phyloP scores from a whole-genome alignment of 1,284 basidiomycete genomes.

The Rhodotorula sp. region DNA sequence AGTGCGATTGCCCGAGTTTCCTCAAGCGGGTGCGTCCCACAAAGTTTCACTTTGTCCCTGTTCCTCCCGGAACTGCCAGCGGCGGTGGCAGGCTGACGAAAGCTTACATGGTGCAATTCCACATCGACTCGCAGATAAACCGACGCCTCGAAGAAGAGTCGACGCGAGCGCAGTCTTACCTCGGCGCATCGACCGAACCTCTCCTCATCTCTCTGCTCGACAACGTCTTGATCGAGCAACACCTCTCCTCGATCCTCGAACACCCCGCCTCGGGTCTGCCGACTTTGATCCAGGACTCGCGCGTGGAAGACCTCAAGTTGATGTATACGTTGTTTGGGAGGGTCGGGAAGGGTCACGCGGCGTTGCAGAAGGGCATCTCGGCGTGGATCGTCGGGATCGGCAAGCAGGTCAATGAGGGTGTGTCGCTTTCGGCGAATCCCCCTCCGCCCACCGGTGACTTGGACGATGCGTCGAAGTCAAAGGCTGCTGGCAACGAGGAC shows the following conservation, averaged over 20 bases:
- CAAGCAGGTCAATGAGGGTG: conserved; percentile 68
- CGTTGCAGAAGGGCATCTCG: conserved; percentile 69
- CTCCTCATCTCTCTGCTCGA: conserved; percentile 76
- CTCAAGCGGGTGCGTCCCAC: conserved; percentile 63
- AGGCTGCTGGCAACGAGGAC: conserved; percentile 57
- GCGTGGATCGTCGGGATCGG: conserved; percentile 75
- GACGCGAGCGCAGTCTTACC: conserved; percentile 82
- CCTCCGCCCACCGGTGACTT: conserved; percentile 33
- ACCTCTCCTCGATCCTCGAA: conserved; percentile 70
- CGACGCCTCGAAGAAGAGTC: conserved; percentile 79
- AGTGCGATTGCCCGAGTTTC: conserved; percentile 79
- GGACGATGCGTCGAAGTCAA: conserved; percentile 46
- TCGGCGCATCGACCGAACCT: conserved; percentile 70
- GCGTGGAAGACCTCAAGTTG: conserved; percentile 72
- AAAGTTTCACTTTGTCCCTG: background rate
- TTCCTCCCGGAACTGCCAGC: background rate
- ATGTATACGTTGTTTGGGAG: conserved; percentile 75
- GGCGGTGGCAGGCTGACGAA: background rate
- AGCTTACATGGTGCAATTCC: too few species aligned
- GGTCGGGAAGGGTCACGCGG: conserved; percentile 67
- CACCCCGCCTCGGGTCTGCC: conserved; percentile 86
- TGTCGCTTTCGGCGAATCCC: background rate
- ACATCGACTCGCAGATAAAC: conserved; percentile 63
- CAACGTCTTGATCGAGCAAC: conserved; percentile 71
- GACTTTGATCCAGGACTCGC: conserved; percentile 80